Evolutionary conservation across 371 early-diverging fungal species (phyloP).

Genomic region (Dichotomocladium elegans): DNA sequence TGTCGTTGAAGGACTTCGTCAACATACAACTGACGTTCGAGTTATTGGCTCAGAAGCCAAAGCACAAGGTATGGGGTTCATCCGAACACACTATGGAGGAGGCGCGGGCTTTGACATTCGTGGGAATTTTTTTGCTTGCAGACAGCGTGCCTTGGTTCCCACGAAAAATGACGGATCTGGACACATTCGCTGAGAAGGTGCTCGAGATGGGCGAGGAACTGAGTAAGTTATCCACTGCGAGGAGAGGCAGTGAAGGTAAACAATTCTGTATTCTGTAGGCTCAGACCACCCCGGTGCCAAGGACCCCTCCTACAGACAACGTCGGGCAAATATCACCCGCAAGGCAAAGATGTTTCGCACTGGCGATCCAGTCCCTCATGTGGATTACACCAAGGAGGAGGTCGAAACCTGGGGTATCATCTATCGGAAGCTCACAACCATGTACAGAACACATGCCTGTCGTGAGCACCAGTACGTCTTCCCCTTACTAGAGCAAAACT

Average conservation of each 20-base stretch:
- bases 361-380: slow-evolving; percentile 80
- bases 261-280: slow-evolving; percentile 47
- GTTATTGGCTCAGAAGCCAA: slow-evolving; percentile 36
- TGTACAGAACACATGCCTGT: slow-evolving; percentile 89
- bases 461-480: slow-evolving; percentile 89
- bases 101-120: background rate
- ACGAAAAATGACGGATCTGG: slow-evolving; percentile 88
- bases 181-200: slow-evolving; percentile 90
- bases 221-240: slow-evolving; percentile 36
- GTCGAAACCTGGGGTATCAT: slow-evolving; percentile 85
- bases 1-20: slow-evolving; percentile 58
- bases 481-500: slow-evolving; percentile 89
- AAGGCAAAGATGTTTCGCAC: slow-evolving; percentile 83
- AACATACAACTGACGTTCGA: slow-evolving; percentile 61
- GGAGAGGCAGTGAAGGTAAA: background rate
- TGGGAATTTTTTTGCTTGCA: slow-evolving; percentile 14
- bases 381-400: slow-evolving; percentile 84
- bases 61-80: background rate
- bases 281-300: slow-evolving; percentile 94
- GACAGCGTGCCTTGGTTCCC: slow-evolving; percentile 90
- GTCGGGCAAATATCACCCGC: slow-evolving; percentile 84
- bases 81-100: background rate
- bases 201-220: slow-evolving; percentile 90
- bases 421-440: slow-evolving; percentile 67
- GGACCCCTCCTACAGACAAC: slow-evolving; percentile 81